Percentiles rank a stretch among this genome's conserved stretches.
These are phyloP conservation scores for Sambucus nigra DNA, from an alignment of 129 eudicot genomes.

Conservation along the genomic window DNA sequence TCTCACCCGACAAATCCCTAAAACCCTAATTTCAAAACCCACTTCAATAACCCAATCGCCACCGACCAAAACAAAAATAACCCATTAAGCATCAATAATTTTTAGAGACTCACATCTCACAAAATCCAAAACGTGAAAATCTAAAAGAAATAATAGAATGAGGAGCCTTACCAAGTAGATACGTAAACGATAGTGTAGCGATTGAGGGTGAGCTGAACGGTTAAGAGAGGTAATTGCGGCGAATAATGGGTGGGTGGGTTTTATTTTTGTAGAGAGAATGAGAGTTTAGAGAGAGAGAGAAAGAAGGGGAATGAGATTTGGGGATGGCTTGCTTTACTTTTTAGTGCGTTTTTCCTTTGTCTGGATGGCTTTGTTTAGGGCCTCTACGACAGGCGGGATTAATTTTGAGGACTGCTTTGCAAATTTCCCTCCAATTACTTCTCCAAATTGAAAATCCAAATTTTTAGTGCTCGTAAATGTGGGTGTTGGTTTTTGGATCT, in stretches of 20 bases:
- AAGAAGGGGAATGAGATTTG: background rate
- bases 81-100: background rate
- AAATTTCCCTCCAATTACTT: background rate
- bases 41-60: background rate
- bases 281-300: background rate
- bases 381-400: background rate
- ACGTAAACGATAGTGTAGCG: background rate
- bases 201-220: background rate
- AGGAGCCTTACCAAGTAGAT: background rate
- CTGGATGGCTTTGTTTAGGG: background rate
- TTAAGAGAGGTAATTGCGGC: background rate
- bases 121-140: background rate
- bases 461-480: background rate
- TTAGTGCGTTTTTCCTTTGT: background rate
- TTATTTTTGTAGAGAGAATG: background rate
- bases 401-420: background rate
- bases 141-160: background rate
- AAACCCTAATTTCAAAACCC: background rate
- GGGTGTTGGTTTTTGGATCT: background rate
- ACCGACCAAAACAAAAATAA: background rate
- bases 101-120: background rate
- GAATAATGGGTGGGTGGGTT: no score
- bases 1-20: constrained; percentile 12
- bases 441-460: background rate
- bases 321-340: background rate